Percentiles rank a stretch among this genome's conserved stretches.
phyloP scores from a whole-genome alignment of 495 filamentous ascomycete genomes.

The Neurospora sp. region DNA sequence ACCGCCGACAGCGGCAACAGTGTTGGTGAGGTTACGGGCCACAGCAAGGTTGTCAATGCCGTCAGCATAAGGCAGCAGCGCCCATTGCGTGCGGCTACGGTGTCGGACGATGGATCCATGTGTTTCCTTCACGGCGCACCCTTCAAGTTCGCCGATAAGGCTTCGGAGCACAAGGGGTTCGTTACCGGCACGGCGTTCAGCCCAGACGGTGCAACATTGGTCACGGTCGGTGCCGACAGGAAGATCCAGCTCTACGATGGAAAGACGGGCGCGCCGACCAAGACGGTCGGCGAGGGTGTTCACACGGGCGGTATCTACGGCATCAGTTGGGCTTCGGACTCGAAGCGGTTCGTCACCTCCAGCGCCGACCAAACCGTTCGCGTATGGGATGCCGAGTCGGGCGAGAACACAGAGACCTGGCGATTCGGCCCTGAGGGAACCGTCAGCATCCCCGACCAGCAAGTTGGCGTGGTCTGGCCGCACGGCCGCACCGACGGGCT shows the following conservation, averaged over 20 bases:
- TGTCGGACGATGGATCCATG: conserved; percentile 75
- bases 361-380: conserved; percentile 90
- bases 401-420: conserved; percentile 71
- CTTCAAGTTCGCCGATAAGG: conserved; percentile 80
- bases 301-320: conserved; percentile 91
- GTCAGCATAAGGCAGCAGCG: conserved; percentile 85
- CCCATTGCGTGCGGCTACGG: conserved; percentile 82
- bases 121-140: conserved; percentile 91
- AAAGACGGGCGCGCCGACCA: conserved; percentile 76
- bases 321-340: conserved; percentile 84
- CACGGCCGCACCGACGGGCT: conserved; percentile 70
- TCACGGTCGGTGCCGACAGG: conserved; percentile 81
- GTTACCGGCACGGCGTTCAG: conserved; percentile 83
- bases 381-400: conserved; percentile 78
- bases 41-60: conserved; percentile 80
- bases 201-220: conserved; percentile 74
- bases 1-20: conserved; percentile 93
- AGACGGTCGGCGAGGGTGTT: conserved; percentile 64
- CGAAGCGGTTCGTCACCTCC: conserved; percentile 79
- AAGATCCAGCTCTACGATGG: conserved; percentile 92
- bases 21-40: conserved; percentile 86
- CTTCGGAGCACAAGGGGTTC: conserved; percentile 73
- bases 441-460: conserved; percentile 70
- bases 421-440: conserved; percentile 71
- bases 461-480: conserved; percentile 92